A percentile compares a stretch with the other conserved stretches of the same genome.
Conservation (phyloP, 2,329 filamentous ascomycete genomes). For the Ophiocordyceps australis region DNA sequence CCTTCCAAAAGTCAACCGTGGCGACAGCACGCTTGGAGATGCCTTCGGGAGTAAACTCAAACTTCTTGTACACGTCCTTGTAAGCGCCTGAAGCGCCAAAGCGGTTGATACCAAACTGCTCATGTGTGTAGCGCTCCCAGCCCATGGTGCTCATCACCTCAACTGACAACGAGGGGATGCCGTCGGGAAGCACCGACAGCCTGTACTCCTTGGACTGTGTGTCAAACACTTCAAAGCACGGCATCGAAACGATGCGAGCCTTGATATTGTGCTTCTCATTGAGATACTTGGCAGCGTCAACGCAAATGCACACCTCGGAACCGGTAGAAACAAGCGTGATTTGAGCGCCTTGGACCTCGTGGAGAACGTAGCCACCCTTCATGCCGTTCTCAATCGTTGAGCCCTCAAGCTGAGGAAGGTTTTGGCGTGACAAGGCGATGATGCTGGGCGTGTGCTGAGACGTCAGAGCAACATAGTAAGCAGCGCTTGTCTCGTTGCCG, state of each 20-base stretch:
- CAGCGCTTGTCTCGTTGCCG: constrained; percentile 93
- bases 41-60: constrained; percentile 96
- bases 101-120: constrained; percentile 98
- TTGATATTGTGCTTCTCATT: constrained; percentile 75
- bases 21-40: constrained; percentile 85
- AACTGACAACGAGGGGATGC: constrained; percentile 80
- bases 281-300: constrained; percentile 84
- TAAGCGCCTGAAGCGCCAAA: constrained; percentile 96
- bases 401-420: constrained; percentile 92
- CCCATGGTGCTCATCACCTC: constrained; percentile 96
- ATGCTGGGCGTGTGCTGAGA: constrained; percentile 83
- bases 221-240: constrained; percentile 96
- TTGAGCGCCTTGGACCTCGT: constrained; percentile 68
- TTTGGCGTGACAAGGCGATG: constrained; percentile 89
- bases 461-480: constrained; percentile 90
- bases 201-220: constrained; percentile 87
- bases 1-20: constrained; percentile 97
- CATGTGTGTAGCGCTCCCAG: constrained; percentile 98
- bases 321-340: constrained; percentile 88
- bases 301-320: constrained; percentile 85
- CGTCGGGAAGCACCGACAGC: constrained; percentile 81
- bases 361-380: constrained; percentile 89
- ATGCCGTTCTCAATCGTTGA: constrained; percentile 75
- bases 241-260: constrained; percentile 85
- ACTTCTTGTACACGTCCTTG: constrained; percentile 98